Percentiles rank a stretch among this genome's conserved stretches.
Evolutionary conservation across 352 stramenopile species (phyloP).

Genomic region (Saprolegnia parasitica): DNA sequence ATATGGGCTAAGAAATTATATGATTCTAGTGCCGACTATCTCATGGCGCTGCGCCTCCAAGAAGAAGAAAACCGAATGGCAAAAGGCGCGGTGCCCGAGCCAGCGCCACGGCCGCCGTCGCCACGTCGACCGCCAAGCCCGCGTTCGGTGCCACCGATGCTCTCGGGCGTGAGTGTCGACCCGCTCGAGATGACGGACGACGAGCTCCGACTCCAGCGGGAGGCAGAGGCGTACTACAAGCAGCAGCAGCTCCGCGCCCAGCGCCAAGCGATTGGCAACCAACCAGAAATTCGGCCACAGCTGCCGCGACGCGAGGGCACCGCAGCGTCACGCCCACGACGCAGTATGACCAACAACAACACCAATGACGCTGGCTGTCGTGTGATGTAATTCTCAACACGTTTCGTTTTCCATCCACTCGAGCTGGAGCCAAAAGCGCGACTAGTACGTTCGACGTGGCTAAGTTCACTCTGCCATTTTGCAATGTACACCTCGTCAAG

Average conservation of each 20-base stretch:
- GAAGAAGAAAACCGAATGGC: conserved; percentile 53
- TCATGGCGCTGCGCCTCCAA: conserved; percentile 65
- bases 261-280: background rate
- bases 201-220: conserved; percentile 57
- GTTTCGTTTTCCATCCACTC: too few species aligned
- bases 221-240: conserved; percentile 68
- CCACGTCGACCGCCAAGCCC: conserved; percentile 11
- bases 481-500: too few species aligned
- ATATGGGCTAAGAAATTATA: background rate
- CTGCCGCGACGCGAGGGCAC: background rate
- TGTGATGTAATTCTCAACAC: too few species aligned
- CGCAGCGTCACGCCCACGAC: too few species aligned
- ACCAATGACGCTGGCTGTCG: too few species aligned
- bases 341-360: too few species aligned
- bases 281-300: background rate
- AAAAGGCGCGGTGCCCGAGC: conserved; percentile 6
- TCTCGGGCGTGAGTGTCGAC: conserved; percentile 28
- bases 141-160: background rate
- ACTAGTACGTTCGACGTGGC: too few species aligned
- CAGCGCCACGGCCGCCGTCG: conserved; percentile 26
- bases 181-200: conserved; percentile 42
- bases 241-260: conserved; percentile 42
- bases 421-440: too few species aligned
- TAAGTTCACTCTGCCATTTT: too few species aligned
- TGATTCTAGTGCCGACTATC: conserved; percentile 43